Evolutionary conservation across 768 basidiomycete genomes (phyloP).

Genomic region (Cyclocybe aegerita): DNA sequence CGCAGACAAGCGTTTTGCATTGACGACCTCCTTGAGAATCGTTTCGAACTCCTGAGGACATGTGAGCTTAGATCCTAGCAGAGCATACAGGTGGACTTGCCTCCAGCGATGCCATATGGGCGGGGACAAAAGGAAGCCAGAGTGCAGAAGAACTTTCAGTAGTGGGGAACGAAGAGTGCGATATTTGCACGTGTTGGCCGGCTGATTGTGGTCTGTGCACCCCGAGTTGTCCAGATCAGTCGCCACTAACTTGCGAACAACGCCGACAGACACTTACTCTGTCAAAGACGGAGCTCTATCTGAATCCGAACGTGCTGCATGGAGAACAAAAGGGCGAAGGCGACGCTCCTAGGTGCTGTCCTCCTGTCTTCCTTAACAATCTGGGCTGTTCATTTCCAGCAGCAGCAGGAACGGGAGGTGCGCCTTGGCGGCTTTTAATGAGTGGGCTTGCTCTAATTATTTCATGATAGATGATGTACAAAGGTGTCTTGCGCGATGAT

Average conservation of each 20-base stretch:
- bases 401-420: constrained; percentile 81
- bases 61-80: constrained; percentile 9
- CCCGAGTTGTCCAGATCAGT: background rate
- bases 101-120: constrained; percentile 40
- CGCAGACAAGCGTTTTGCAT: constrained; percentile 80
- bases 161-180: constrained; percentile 4
- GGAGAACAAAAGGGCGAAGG: constrained; percentile 69
- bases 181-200: constrained; percentile 42
- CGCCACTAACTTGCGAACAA: background rate
- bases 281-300: background rate
- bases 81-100: constrained; percentile 25
- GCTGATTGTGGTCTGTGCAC: constrained; percentile 21
- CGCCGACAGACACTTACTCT: background rate
- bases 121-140: background rate
- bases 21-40: constrained; percentile 78
- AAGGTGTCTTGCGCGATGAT: constrained; percentile 88
- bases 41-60: constrained; percentile 72
- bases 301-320: constrained; percentile 23
- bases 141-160: constrained; percentile 9
- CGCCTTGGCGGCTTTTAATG: constrained; percentile 10
- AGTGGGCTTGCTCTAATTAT: constrained; percentile 4
- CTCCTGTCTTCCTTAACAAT: constrained; percentile 67
- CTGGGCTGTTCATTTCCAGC: constrained; percentile 89
- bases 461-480: constrained; percentile 75
- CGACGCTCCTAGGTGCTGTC: constrained; percentile 69